A percentile compares a stretch with the other conserved stretches of the same genome.
phyloP scores from a whole-genome alignment of 768 basidiomycete genomes.

The Amanita thiersii region DNA sequence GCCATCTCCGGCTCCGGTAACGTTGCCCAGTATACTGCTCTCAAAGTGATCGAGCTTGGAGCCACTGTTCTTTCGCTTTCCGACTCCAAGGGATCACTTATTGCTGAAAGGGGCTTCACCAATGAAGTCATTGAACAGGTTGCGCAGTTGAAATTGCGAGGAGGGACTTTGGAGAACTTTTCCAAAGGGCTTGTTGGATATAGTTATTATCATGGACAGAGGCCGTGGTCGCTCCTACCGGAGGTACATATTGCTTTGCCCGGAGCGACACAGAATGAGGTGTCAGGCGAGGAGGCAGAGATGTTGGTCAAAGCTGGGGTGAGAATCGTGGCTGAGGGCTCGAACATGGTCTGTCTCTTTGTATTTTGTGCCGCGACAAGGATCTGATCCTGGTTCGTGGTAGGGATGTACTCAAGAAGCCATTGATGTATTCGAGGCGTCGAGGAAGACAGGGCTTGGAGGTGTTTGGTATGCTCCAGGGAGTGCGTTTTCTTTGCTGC shows the following conservation, averaged over 20 bases:
- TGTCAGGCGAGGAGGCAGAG: slow-evolving; percentile 60
- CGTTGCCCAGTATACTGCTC: slow-evolving; percentile 68
- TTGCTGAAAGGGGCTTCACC: slow-evolving; percentile 51
- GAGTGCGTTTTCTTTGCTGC: slow-evolving; percentile 30
- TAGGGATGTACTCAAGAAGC: slow-evolving; percentile 65
- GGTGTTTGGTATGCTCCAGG: slow-evolving; percentile 70
- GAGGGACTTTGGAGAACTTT: slow-evolving; percentile 34
- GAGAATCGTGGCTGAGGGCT: slow-evolving; percentile 67
- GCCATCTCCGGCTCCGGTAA: slow-evolving; percentile 64
- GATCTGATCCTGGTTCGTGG: neutral
- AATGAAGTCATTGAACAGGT: slow-evolving; percentile 45
- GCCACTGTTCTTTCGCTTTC: slow-evolving; percentile 64
- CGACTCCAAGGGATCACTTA: slow-evolving; percentile 66
- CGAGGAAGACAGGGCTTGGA: slow-evolving; percentile 39
- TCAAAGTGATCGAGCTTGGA: slow-evolving; percentile 72
- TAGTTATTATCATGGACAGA: slow-evolving; percentile 44
- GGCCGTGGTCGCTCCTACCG: slow-evolving; percentile 62
- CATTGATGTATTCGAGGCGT: slow-evolving; percentile 61
- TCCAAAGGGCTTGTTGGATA: slow-evolving; percentile 26
- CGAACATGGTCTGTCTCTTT: slow-evolving; percentile 45
- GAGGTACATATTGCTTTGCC: slow-evolving; percentile 64
- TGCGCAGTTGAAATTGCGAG: slow-evolving; percentile 46
- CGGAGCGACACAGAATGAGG: slow-evolving; percentile 66
- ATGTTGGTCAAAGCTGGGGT: slow-evolving; percentile 62
- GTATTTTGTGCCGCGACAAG: neutral